A percentile compares a stretch with the other conserved stretches of the same genome.
Conservation (phyloP, 23 red algal species). For the Gracilaria domingensis region DNA sequence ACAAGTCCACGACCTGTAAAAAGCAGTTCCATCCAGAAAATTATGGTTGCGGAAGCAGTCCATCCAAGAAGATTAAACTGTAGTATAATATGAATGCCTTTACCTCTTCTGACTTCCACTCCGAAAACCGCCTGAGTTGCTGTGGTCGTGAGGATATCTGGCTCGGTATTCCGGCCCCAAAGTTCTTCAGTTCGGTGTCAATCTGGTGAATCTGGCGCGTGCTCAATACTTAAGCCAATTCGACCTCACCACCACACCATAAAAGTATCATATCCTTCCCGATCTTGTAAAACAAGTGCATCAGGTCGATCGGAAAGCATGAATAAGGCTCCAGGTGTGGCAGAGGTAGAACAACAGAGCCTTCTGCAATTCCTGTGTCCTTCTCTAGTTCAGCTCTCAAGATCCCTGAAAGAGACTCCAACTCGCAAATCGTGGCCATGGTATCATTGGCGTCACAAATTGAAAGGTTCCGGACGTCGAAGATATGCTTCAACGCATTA, state of each 20-base stretch:
- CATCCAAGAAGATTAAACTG: background rate
- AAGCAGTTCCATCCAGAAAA: background rate
- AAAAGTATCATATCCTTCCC: background rate
- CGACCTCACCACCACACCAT: background rate
- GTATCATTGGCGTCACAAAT: background rate
- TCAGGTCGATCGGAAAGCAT: constrained; percentile 20
- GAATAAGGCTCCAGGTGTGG: background rate
- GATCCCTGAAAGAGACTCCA: too few species aligned
- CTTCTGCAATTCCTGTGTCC: too few species aligned
- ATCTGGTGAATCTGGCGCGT: background rate
- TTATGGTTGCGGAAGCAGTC: background rate
- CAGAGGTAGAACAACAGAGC: too few species aligned
- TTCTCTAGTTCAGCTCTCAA: too few species aligned
- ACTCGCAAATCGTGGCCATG: too few species aligned
- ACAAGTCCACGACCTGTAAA: background rate
- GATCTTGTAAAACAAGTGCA: constrained; percentile 33
- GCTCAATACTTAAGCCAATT: too few species aligned
- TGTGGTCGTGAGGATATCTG: background rate
- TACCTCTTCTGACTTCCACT: too few species aligned
- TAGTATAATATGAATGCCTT: background rate
- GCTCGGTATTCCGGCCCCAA: constrained; percentile 12
- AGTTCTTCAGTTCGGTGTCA: background rate
- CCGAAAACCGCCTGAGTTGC: background rate
- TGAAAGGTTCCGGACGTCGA: too few species aligned
- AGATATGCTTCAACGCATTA: background rate